Percentiles rank a stretch among this genome's conserved stretches.
Evolutionary conservation across 441 rosid species (phyloP).

Genomic region (Codiaeum variegatum): DNA sequence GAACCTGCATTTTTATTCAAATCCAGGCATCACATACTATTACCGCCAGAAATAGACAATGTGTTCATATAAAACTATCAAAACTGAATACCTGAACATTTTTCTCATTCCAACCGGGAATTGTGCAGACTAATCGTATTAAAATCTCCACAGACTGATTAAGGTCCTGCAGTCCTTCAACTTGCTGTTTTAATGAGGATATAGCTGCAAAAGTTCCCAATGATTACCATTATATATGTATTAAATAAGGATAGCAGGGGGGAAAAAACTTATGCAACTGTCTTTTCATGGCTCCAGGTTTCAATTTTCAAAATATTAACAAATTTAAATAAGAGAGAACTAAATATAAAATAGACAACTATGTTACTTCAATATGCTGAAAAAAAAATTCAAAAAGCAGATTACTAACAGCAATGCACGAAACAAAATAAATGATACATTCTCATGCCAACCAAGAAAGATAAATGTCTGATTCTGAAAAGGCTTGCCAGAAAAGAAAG

Average conservation of each 20-base stretch:
- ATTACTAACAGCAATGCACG: neutral
- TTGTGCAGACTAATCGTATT: slow-evolving; percentile 73
- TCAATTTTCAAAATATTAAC: neutral
- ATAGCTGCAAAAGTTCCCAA: slow-evolving; percentile 60
- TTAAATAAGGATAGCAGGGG: neutral
- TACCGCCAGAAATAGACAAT: neutral
- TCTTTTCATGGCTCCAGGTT: neutral
- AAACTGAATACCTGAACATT: slow-evolving; percentile 80
- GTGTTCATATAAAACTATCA: slow-evolving; percentile 9
- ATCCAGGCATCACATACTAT: neutral
- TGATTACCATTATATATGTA: neutral
- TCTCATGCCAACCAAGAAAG: neutral
- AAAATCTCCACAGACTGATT: slow-evolving; percentile 86
- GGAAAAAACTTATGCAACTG: neutral
- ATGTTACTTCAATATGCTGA: neutral
- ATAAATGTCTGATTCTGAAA: neutral
- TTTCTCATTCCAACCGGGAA: slow-evolving; percentile 99
- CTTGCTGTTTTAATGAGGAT: slow-evolving; percentile 61
- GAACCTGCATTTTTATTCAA: slow-evolving; percentile 66
- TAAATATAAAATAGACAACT: neutral
- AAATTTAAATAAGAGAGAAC: neutral
- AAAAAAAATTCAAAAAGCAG: neutral
- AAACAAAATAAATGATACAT: neutral
- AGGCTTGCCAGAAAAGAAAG: neutral
- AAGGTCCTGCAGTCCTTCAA: slow-evolving; percentile 70